phyloP scores from a whole-genome alignment of 2,329 filamentous ascomycete genomes.

The Hawksworthiomyces lignivorus region DNA sequence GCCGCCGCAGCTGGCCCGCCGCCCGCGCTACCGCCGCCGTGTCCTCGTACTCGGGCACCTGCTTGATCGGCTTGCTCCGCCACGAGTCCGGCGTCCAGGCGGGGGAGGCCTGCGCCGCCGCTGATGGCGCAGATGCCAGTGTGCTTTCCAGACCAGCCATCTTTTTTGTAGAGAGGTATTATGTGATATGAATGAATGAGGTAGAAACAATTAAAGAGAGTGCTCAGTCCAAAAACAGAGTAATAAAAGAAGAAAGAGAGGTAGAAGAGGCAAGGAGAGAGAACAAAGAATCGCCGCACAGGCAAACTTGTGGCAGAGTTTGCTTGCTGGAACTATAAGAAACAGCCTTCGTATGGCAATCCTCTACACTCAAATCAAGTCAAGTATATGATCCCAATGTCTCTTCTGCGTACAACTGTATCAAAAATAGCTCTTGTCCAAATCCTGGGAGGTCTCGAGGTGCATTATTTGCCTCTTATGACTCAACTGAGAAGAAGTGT shows the following conservation, averaged over 20 bases:
- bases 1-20: conserved; percentile 53
- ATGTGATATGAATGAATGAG: conserved; percentile 27
- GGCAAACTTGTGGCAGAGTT: background rate
- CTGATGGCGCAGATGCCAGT: no score
- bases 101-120: background rate
- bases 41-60: conserved; percentile 64
- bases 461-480: no score
- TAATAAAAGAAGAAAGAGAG: background rate
- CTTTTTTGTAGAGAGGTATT: conserved; percentile 9
- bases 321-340: no score
- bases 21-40: conserved; percentile 50
- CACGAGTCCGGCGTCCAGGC: conserved; percentile 60
- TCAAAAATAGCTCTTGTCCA: no score
- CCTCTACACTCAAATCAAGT: no score
- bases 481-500: no score
- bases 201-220: conserved; percentile 13
- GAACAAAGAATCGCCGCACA: background rate
- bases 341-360: no score
- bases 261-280: background rate
- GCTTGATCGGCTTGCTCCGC: conserved; percentile 72
- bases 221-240: background rate
- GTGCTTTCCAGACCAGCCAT: background rate
- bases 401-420: no score
- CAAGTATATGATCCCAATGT: no score
- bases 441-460: no score